Percentiles rank a stretch among this genome's conserved stretches.
Evolutionary conservation across 352 stramenopile genomes (phyloP).

Genomic region (Achlya hypogyna): DNA sequence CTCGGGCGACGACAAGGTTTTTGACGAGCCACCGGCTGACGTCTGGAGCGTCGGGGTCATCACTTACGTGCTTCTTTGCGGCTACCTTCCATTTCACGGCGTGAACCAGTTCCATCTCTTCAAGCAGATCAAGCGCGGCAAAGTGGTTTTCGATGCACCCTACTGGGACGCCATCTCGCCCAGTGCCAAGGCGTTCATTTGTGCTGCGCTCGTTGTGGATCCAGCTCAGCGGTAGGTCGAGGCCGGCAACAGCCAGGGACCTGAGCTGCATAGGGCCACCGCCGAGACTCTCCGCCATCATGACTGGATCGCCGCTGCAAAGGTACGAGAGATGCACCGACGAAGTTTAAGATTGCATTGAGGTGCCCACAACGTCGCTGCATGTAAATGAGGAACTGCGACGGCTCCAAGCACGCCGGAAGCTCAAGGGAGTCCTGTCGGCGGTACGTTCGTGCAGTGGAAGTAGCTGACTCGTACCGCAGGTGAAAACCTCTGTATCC

Average conservation of each 20-base stretch:
- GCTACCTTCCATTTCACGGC: conserved; percentile 86
- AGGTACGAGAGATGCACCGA: background rate
- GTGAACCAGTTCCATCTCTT: conserved; percentile 91
- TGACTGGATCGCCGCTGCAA: conserved; percentile 44
- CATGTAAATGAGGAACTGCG: background rate
- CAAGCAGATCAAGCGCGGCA: conserved; percentile 78
- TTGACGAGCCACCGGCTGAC: conserved; percentile 75
- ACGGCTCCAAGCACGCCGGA: background rate
- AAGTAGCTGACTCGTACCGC: background rate
- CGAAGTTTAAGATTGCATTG: background rate
- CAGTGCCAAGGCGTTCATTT: conserved; percentile 85
- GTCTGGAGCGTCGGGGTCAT: conserved; percentile 83
- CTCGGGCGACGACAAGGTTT: conserved; percentile 37
- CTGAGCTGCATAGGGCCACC: conserved; percentile 28
- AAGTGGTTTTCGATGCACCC: conserved; percentile 78
- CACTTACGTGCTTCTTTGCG: conserved; percentile 83
- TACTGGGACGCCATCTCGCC: conserved; percentile 86
- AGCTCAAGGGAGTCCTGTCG: conserved; percentile 4
- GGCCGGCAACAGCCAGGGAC: background rate
- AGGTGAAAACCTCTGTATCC: background rate
- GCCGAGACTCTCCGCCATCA: conserved; percentile 50
- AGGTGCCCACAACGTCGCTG: background rate
- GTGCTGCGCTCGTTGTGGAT: conserved; percentile 69
- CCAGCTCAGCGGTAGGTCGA: conserved; percentile 21
- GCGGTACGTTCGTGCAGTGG: background rate